These are phyloP conservation scores for Fusarium redolens DNA, from an alignment of 2,329 filamentous ascomycete species.

Conservation along the genomic window DNA sequence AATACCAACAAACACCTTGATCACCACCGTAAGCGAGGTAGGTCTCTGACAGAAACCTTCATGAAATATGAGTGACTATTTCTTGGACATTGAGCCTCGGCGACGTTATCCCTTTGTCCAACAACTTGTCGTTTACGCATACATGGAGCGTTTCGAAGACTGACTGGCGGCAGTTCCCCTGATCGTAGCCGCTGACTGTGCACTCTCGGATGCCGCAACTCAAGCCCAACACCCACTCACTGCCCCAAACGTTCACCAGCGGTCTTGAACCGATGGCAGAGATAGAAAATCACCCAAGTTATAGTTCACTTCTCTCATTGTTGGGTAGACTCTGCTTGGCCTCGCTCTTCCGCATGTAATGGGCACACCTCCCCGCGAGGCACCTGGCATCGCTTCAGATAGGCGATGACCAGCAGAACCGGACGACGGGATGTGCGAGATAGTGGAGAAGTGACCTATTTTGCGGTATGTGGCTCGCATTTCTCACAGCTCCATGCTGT, in stretches of 20 bases:
- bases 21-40: neutral
- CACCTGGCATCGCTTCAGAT: neutral
- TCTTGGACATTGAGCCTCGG: constrained; percentile 36
- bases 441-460: neutral
- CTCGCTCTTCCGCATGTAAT: neutral
- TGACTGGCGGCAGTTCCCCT: neutral
- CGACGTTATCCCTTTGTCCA: constrained; percentile 42
- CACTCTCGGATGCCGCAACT: constrained; percentile 47
- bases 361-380: neutral
- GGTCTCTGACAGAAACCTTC: neutral
- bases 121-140: constrained; percentile 43
- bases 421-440: neutral
- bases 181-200: constrained; percentile 44
- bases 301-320: neutral
- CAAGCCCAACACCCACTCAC: neutral
- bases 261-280: neutral
- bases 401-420: neutral
- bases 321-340: neutral
- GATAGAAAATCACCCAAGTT: neutral
- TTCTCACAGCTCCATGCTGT: neutral
- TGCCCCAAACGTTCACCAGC: neutral
- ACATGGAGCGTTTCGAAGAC: neutral
- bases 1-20: constrained; percentile 46
- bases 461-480: neutral
- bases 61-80: neutral